phyloP scores from a whole-genome alignment of 306 rosid genomes.

The Vigna radiata region DNA sequence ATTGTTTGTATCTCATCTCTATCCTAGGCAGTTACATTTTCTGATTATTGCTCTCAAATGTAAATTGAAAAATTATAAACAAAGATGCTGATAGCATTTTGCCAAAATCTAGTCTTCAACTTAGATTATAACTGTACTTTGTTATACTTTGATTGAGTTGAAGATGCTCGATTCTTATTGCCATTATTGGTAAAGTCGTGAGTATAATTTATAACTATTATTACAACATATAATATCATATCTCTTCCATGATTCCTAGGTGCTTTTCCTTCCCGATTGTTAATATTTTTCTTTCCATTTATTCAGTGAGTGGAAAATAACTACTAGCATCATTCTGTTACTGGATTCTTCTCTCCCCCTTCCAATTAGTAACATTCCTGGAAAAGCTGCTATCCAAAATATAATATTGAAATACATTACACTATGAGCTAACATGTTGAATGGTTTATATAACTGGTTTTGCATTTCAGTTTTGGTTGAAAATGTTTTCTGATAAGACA shows the following conservation, averaged over 20 bases:
- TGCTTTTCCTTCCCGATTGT: background rate
- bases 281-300: slow-evolving; percentile 1
- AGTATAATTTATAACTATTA: background rate
- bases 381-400: slow-evolving; percentile 11
- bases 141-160: slow-evolving; percentile 7
- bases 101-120: background rate
- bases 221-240: slow-evolving; percentile 3
- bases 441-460: slow-evolving; percentile 15
- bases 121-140: background rate
- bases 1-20: background rate
- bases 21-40: background rate
- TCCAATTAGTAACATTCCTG: background rate
- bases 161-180: background rate
- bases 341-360: background rate
- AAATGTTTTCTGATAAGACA: background rate
- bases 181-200: background rate
- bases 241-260: slow-evolving; percentile 25
- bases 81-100: background rate
- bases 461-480: slow-evolving; percentile 34
- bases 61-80: background rate
- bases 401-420: slow-evolving; percentile 1
- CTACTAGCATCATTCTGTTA: background rate
- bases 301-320: background rate
- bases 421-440: background rate
- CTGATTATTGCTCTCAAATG: background rate